Conservation (phyloP, 139 green algal genomes). For the Trebouxia sp. region DNA sequence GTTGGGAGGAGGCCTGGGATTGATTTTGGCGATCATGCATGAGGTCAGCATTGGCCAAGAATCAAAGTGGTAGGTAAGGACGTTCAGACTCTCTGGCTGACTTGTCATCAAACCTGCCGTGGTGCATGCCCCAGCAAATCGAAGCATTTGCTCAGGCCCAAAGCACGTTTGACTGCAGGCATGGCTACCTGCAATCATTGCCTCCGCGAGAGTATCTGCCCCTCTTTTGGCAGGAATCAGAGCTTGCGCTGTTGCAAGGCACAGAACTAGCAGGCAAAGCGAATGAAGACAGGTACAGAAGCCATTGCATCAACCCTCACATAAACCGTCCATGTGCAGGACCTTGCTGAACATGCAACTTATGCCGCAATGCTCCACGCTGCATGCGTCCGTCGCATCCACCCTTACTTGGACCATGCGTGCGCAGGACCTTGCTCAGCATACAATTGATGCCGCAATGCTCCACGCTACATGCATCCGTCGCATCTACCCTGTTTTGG, state of each 20-base stretch:
- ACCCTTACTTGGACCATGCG: neutral
- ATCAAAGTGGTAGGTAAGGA: slow-evolving; percentile 54
- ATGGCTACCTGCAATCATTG: slow-evolving; percentile 65
- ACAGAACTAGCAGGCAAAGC: slow-evolving; percentile 53
- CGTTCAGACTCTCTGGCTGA: neutral
- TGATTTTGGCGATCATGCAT: slow-evolving; percentile 74
- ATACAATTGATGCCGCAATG: neutral
- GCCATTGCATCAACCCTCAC: neutral
- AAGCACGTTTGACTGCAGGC: slow-evolving; percentile 40
- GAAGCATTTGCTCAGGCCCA: neutral
- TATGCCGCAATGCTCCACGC: neutral
- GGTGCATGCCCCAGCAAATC: too few species aligned
- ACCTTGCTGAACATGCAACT: neutral
- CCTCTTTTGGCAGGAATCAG: slow-evolving; percentile 66
- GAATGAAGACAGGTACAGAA: slow-evolving; percentile 51
- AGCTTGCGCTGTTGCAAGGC: slow-evolving; percentile 59
- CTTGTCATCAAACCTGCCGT: neutral
- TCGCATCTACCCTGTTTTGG: neutral
- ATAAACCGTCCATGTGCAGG: neutral
- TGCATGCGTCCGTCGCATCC: too few species aligned
- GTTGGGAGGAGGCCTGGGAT: slow-evolving; percentile 59
- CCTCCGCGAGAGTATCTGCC: slow-evolving; percentile 66
- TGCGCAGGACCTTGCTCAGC: neutral
- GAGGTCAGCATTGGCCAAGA: slow-evolving; percentile 41
- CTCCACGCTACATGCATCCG: neutral